Evolutionary conservation across 1,139 yeast species (phyloP).

Genomic region (Taphrina flavorubra): DNA sequence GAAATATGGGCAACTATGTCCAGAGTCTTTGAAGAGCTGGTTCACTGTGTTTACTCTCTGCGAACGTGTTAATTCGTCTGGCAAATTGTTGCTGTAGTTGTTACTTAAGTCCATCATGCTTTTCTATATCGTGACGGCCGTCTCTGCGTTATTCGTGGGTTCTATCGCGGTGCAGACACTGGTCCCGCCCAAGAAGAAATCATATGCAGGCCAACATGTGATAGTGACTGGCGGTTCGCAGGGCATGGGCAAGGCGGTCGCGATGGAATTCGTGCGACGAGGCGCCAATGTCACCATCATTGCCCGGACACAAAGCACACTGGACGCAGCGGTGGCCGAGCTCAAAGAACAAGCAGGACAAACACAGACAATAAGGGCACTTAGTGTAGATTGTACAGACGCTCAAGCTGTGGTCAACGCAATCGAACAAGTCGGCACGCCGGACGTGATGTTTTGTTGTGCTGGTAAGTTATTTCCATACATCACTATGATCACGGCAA

Average conservation of each 20-base stretch:
- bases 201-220: conserved; percentile 56
- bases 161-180: conserved; percentile 18
- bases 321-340: conserved; percentile 59
- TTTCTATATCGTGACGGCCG: conserved; percentile 5
- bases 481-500: background rate
- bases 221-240: conserved; percentile 95
- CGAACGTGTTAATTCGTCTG: no score
- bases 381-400: conserved; percentile 70
- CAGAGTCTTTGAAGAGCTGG: no score
- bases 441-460: conserved; percentile 80
- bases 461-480: conserved; percentile 61
- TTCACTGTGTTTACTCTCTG: no score
- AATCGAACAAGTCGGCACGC: conserved; percentile 54
- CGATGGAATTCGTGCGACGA: conserved; percentile 60
- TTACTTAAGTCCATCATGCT: background rate
- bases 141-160: conserved; percentile 3
- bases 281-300: conserved; percentile 74
- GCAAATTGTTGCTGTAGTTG: background rate
- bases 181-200: conserved; percentile 18
- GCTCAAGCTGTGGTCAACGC: conserved; percentile 60
- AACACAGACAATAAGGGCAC: conserved; percentile 56
- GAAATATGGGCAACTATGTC: background rate
- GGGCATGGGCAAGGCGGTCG: conserved; percentile 86
- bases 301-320: conserved; percentile 70
- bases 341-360: conserved; percentile 47